Conservation (phyloP, 2,329 filamentous ascomycete species). For the Penicillium corylophilum region DNA sequence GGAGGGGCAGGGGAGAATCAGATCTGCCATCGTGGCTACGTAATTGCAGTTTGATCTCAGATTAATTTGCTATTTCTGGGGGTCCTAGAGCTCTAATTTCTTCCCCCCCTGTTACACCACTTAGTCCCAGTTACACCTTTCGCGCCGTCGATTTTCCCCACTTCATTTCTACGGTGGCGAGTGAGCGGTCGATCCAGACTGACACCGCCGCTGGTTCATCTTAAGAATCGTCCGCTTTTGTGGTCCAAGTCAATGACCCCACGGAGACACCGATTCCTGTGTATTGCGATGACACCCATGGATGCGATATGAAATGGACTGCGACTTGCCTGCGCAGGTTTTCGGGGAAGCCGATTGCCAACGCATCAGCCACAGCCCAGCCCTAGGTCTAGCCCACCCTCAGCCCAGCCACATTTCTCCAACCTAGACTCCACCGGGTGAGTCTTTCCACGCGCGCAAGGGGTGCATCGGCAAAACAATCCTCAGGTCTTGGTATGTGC, state of each 20-base stretch:
- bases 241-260: conserved; percentile 18
- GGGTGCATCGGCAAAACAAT: conserved; percentile 7
- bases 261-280: conserved; percentile 1
- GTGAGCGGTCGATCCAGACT: conserved; percentile 19
- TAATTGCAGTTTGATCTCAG: conserved; percentile 8
- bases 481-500: background rate
- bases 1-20: conserved; percentile 12
- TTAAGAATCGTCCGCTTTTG: conserved; percentile 1
- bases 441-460: conserved; percentile 1
- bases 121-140: too few relatives aligned
- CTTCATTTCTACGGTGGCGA: conserved; percentile 6
- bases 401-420: conserved; percentile 2
- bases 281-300: background rate
- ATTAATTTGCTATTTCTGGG: background rate
- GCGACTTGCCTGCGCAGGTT: background rate
- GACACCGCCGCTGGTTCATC: conserved; percentile 3
- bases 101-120: background rate
- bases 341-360: conserved; percentile 2
- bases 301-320: background rate
- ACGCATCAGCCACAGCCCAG: background rate
- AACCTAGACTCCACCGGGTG: background rate
- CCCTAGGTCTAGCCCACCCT: too few relatives aligned
- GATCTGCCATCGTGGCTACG: conserved; percentile 21
- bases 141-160: conserved; percentile 1
- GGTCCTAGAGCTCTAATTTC: background rate